These are phyloP conservation scores for Solanum lycopersicoides DNA, from an alignment of 257 asterid species.

Conservation along the genomic window DNA sequence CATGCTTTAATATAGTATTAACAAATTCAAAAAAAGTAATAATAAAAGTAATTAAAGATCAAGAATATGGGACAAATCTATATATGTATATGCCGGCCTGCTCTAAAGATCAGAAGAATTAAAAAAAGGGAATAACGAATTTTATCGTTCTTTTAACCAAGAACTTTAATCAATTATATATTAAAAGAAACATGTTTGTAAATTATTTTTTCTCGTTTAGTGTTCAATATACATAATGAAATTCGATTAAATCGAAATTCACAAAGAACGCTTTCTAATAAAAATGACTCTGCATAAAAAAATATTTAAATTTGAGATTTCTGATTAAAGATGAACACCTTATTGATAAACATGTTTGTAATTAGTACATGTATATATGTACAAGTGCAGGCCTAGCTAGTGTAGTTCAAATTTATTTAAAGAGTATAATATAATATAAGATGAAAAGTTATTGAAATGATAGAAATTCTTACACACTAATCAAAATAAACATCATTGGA, in stretches of 20 bases:
- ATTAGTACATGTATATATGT: neutral
- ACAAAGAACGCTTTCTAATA: too few relatives aligned
- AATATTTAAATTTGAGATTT: too few relatives aligned
- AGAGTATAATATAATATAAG: neutral
- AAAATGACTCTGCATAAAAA: neutral
- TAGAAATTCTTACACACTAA: constrained; percentile 12
- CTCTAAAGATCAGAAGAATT: constrained; percentile 1
- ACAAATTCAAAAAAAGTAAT: neutral
- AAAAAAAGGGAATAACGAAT: neutral
- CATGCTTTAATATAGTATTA: constrained; percentile 2
- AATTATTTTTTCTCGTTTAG: neutral
- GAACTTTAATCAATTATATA: neutral
- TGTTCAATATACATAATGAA: too few relatives aligned
- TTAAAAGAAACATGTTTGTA: constrained; percentile 10
- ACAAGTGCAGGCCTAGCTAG: constrained; percentile 34
- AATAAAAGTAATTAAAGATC: neutral
- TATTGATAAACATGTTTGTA: constrained; percentile 2
- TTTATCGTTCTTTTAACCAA: constrained; percentile 14
- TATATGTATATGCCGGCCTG: constrained; percentile 55
- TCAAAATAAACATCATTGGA: constrained; percentile 30
- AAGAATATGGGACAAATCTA: constrained; percentile 31
- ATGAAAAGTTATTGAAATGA: constrained; percentile 8
- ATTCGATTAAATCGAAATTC: too few relatives aligned
- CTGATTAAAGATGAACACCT: too few relatives aligned
- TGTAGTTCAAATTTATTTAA: neutral